Base-by-base conservation (phyloP, 2,329 filamentous ascomycete species). In the Apiospora saccharicola region DNA sequence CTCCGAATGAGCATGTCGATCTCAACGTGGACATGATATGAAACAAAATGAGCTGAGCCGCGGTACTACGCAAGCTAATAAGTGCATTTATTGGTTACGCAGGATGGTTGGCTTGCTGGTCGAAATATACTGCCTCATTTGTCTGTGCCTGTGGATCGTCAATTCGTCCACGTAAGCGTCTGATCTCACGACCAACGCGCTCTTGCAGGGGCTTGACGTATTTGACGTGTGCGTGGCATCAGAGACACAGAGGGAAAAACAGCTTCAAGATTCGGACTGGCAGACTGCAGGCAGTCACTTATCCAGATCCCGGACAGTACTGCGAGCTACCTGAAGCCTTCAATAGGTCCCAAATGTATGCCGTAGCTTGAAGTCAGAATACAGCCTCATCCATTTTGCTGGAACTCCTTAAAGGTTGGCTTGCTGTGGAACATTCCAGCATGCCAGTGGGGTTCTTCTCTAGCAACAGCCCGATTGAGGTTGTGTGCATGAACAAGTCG, bases 1-100 rank as follows among this genome's bases (percentile, higher is more conserved):
- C 37, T 41, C 37, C 7, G 37, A 41, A 41, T 41, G 37, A 41
- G 37, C 37, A 41, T 41, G 16, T 7, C 19, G 16, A 47, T 16
- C 19, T 16, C 6, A 47, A 22, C 4, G 16, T 19, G 44, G 44
- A 47, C 44, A 47, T 19, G 6, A n/a, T n/a, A 16, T 16, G 43
- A n/a, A 47, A n/a, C 19, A 47, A 47, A 47, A 47, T 4, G 19
- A 47, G 22, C 22, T 47, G 19, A 3, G 46, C 19, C 46, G 26
- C 14, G 8, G 51, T 4, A 22, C 57, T 61, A 10, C 37, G 22
- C 34, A 64, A 22, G 57, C 34, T 37, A 37, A 4, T 26, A 57
- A 41, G 41, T 24, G 34, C 19, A 22, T 37, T 64, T 7, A 24
- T 41, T 41, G 93, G 57, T 19, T 64, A 34, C 19, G 30, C 30